Conservation (phyloP, 768 basidiomycete species). For the Mycena albidolilacea region DNA sequence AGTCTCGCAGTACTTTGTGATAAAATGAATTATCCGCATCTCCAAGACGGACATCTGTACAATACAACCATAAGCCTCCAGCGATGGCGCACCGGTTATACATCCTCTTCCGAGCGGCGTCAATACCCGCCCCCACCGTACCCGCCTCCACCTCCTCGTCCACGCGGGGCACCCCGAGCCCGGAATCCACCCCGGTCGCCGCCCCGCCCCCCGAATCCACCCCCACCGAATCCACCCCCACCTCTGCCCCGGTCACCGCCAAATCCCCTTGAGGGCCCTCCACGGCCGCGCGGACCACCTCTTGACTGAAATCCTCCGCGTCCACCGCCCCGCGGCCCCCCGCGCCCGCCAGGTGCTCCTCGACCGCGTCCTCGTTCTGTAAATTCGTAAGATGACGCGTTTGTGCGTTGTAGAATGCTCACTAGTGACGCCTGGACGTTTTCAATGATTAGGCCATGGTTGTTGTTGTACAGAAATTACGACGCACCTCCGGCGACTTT, state of each 20-base stretch:
- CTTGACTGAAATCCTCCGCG: conserved; percentile 35
- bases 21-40: conserved; percentile 43
- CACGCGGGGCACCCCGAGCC: conserved; percentile 52
- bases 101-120: neutral
- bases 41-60: too few species aligned
- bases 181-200: conserved; percentile 46
- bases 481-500: conserved; percentile 79
- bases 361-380: conserved; percentile 60
- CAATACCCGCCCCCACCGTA: neutral
- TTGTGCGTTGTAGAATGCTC: conserved; percentile 43
- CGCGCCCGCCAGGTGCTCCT: conserved; percentile 52
- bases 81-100: too few species aligned
- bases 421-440: conserved; percentile 64
- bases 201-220: too few species aligned
- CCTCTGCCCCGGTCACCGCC: conserved; percentile 57
- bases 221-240: conserved; percentile 24
- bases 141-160: conserved; percentile 46
- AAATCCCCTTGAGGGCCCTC: conserved; percentile 46
- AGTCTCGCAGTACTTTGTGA: neutral
- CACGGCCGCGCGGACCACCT: conserved; percentile 42
- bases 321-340: conserved; percentile 46
- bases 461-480: conserved; percentile 21
- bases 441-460: neutral
- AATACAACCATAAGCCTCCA: too few species aligned
- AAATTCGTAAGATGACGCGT: conserved; percentile 24